Percentiles rank a stretch among this genome's conserved stretches.
phyloP scores from a whole-genome alignment of 1,284 basidiomycete genomes.

The Quambalaria eucalypti region DNA sequence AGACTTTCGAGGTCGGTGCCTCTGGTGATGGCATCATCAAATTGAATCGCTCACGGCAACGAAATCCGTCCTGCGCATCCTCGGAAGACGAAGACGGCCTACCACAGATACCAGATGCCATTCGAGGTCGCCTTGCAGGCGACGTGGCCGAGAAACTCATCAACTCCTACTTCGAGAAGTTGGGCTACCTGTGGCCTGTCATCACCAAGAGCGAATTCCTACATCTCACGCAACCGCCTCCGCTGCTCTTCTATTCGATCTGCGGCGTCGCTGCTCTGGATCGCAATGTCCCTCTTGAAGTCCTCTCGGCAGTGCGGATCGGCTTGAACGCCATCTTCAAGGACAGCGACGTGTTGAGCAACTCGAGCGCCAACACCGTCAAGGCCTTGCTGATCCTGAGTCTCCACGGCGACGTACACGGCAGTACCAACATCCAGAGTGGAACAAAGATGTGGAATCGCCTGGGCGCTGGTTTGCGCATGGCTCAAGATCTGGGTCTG shows the following conservation, averaged over 20 bases:
- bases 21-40: conserved; percentile 77
- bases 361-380: conserved; percentile 74
- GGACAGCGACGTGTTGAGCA: conserved; percentile 78
- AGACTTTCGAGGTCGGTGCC: conserved; percentile 54
- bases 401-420: conserved; percentile 57
- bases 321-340: conserved; percentile 58
- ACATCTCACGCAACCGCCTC: conserved; percentile 59
- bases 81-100: conserved; percentile 3
- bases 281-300: conserved; percentile 68
- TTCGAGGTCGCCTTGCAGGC: conserved; percentile 29
- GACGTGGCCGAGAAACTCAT: conserved; percentile 59
- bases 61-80: conserved; percentile 3
- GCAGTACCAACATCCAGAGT: conserved; percentile 41
- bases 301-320: conserved; percentile 75
- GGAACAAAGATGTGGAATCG: conserved; percentile 46
- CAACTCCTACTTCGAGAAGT: conserved; percentile 79
- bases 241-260: conserved; percentile 79
- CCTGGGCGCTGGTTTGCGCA: conserved; percentile 35
- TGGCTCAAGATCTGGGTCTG: conserved; percentile 40
- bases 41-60: conserved; percentile 56
- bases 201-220: conserved; percentile 80
- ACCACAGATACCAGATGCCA: conserved; percentile 20
- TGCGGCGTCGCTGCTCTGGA: conserved; percentile 80
- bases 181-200: conserved; percentile 76
- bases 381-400: conserved; percentile 76